Base-by-base conservation (phyloP, 345 rosid genomes). In the Theobroma cacao region DNA sequence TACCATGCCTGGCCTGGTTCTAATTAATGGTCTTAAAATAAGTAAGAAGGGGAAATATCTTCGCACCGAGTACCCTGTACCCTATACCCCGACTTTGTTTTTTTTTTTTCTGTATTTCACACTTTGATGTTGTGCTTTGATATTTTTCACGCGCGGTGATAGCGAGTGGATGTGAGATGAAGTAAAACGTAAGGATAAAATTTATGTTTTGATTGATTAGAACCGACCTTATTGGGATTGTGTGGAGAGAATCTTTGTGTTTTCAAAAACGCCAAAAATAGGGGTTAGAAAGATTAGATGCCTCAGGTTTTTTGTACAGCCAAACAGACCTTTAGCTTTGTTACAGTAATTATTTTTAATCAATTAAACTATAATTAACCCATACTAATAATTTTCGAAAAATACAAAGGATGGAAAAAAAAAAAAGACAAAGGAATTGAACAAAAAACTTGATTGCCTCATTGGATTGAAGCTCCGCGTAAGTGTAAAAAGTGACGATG, bases 181-280 rank as follows among this genome's bases (percentile, higher is more conserved):
- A 40, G 38, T 4, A 17, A 40, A 60, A 34, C 15, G 5, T 11
- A 60, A 60, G 20, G 31, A 41, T 26, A 24, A 41, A 11, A 26
- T 43, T n/a, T 10, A 12, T 45, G 33, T 69, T 41, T 13, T 17
- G 20, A 9, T 43, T 4, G 61, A 50, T 58, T 38, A 48, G 17
- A 58, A 14, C 80, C 68, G 75, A 80, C 83, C 78, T 18, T 71
- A 22, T 72, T 28, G 79, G 80, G 75, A 82, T 85, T 74, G 69
- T 11, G 76, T 50, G n/a, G n/a, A 12, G 8, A 40, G 83, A 74
- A 81, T 79, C 83, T 75, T 72, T 75, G 83, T 47, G 77, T 61
- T 79, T 6, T 70, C n/a, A 71, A 58, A 71, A 75, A 30, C 36
- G 22, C 15, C 10, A 34, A 69, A 53, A 77, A 26, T 3, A 10